Evolutionary conservation across 2,329 filamentous ascomycete genomes (phyloP).

Genomic region (Colletotrichum somersetense): DNA sequence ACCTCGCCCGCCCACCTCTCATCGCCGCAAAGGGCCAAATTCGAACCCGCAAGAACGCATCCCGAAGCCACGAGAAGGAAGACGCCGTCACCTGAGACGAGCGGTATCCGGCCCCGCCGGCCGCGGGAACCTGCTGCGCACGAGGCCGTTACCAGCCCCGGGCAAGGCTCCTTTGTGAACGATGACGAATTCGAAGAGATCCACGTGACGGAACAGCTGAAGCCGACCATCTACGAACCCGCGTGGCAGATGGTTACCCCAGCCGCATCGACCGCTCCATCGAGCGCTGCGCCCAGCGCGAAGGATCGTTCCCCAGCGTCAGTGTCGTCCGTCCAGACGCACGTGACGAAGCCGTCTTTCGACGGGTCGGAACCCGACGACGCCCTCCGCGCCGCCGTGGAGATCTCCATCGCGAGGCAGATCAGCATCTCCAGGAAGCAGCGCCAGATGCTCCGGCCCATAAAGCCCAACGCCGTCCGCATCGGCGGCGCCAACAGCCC

Average conservation of each 20-base stretch:
- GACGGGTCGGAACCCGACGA: conserved; percentile 55
- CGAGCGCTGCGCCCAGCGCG: conserved; percentile 45
- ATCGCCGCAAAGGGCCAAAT: conserved; percentile 57
- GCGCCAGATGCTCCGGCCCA: conserved; percentile 68
- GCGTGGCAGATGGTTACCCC: conserved; percentile 63
- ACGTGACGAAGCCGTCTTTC: conserved; percentile 51
- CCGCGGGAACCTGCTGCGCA: conserved; percentile 19
- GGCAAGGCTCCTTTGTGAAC: conserved; percentile 47
- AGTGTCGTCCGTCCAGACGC: conserved; percentile 51
- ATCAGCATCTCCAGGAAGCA: conserved; percentile 75
- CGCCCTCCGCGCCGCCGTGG: conserved; percentile 67
- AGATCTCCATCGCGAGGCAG: conserved; percentile 76
- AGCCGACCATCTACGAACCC: conserved; percentile 56
- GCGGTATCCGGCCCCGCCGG: background rate
- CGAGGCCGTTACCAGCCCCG: conserved; percentile 49
- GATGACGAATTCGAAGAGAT: conserved; percentile 45
- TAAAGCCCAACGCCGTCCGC: conserved; percentile 53
- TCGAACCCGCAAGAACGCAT: conserved; percentile 44
- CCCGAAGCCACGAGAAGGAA: conserved; percentile 14
- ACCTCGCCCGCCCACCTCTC: conserved; percentile 65
- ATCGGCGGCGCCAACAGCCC: conserved; percentile 31
- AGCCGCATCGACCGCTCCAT: conserved; percentile 46
- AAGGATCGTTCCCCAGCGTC: conserved; percentile 51
- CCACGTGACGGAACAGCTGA: conserved; percentile 49
- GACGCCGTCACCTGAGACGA: conserved; percentile 15